phyloP scores from a whole-genome alignment of 768 basidiomycete species.

The Coprinopsis marcescibilis region DNA sequence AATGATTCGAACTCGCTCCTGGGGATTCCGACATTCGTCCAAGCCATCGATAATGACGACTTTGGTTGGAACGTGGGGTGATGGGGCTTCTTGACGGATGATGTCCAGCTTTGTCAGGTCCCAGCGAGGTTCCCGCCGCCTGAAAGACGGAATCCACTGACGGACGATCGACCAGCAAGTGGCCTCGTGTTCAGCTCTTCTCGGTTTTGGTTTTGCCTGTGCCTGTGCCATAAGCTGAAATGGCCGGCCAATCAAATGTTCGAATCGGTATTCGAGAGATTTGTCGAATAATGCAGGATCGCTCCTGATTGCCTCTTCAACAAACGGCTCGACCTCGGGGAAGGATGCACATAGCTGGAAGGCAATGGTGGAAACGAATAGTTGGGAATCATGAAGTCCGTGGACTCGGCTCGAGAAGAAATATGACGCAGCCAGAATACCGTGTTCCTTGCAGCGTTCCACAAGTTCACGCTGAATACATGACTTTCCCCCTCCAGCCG shows the following conservation, averaged over 20 bases:
- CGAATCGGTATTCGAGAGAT: conserved; percentile 3
- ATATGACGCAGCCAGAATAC: conserved; percentile 3
- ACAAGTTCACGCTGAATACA: conserved; percentile 8
- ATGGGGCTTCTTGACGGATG: no score
- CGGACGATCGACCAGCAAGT: no score
- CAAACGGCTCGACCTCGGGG: not conserved
- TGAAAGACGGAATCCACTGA: no score
- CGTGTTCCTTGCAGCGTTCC: not conserved
- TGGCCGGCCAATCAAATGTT: not conserved
- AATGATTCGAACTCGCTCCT: not conserved
- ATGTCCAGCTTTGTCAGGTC: no score
- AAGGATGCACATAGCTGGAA: not conserved
- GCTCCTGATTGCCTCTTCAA: not conserved
- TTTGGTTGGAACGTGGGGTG: not conserved
- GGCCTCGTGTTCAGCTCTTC: no score
- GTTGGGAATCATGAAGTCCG: not conserved
- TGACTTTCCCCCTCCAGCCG: conserved; percentile 10
- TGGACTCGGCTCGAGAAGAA: conserved; percentile 9
- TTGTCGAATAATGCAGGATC: conserved; percentile 3
- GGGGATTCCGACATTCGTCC: conserved; percentile 8
- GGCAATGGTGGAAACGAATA: conserved; percentile 6
- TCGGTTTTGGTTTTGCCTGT: no score
- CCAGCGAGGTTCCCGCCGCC: no score
- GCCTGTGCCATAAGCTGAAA: no score
- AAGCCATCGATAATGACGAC: conserved; percentile 10